phyloP scores from a whole-genome alignment of 768 basidiomycete species.

The Xerocomellus chrysenteron region DNA sequence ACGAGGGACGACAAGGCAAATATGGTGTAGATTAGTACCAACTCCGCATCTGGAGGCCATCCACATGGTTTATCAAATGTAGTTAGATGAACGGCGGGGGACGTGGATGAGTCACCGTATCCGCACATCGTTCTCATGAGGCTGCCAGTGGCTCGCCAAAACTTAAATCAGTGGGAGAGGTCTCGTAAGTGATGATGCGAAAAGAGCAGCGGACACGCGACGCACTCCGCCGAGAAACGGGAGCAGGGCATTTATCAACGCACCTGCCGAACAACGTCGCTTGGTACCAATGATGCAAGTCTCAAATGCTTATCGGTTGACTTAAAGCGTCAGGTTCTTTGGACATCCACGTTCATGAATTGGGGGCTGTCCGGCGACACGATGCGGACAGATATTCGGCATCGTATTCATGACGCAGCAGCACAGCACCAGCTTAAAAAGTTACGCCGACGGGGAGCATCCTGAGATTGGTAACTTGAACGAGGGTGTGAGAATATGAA shows the following conservation, averaged over 20 bases:
- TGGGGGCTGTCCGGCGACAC: conserved; percentile 6
- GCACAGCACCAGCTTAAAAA: not conserved
- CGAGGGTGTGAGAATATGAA: conserved; percentile 19
- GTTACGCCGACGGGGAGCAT: not conserved
- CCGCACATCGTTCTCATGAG: conserved; percentile 20
- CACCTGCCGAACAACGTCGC: not conserved
- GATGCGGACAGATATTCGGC: not conserved
- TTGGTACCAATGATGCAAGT: not conserved
- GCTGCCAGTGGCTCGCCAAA: conserved; percentile 13
- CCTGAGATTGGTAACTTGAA: conserved; percentile 18
- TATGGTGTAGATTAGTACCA: conserved; percentile 1
- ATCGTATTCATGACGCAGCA: not conserved
- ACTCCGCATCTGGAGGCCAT: not conserved
- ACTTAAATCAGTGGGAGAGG: conserved; percentile 16
- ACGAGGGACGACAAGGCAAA: not conserved
- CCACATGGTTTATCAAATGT: conserved; percentile 12
- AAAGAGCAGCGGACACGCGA: not conserved
- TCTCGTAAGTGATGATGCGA: conserved; percentile 20
- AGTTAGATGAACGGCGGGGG: conserved; percentile 19
- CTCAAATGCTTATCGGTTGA: not conserved
- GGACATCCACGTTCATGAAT: not conserved
- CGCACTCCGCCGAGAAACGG: not conserved
- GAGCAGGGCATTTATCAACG: not conserved
- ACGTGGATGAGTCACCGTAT: not conserved
- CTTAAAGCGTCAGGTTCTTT: not conserved